A percentile compares a stretch with the other conserved stretches of the same genome.
These are phyloP conservation scores for Pyrenula massariospora DNA, from an alignment of 495 filamentous ascomycete species.

Conservation along the genomic window DNA sequence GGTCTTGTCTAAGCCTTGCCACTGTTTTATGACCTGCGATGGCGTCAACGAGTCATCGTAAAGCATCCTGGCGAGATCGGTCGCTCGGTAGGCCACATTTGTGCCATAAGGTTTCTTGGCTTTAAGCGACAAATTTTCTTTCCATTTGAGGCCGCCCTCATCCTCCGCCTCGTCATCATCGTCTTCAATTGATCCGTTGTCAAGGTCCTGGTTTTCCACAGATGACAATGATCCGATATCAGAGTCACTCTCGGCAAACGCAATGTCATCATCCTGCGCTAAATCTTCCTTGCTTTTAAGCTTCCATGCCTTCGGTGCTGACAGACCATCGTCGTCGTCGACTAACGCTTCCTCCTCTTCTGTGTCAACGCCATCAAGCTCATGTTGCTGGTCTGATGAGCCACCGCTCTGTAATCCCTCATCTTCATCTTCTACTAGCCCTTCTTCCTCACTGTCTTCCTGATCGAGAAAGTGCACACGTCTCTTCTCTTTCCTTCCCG, in stretches of 20 bases:
- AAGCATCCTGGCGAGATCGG: constrained; percentile 73
- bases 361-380: constrained; percentile 26
- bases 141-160: constrained; percentile 66
- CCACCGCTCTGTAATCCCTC: constrained; percentile 55
- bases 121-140: constrained; percentile 68
- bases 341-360: constrained; percentile 16
- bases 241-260: constrained; percentile 93
- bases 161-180: constrained; percentile 40
- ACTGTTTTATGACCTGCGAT: constrained; percentile 60
- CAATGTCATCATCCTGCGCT: constrained; percentile 51
- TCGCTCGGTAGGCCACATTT: constrained; percentile 56
- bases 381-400: constrained; percentile 41
- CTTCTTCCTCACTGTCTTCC: constrained; percentile 40
- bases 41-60: constrained; percentile 75
- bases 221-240: constrained; percentile 85
- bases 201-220: constrained; percentile 47
- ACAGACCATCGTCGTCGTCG: constrained; percentile 27
- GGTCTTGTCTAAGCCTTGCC: constrained; percentile 52
- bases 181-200: constrained; percentile 45
- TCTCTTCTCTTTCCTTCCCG: constrained; percentile 60
- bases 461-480: constrained; percentile 49
- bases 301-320: constrained; percentile 14
- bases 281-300: constrained; percentile 27
- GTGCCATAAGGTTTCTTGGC: constrained; percentile 60
- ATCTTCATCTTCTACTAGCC: constrained; percentile 41